These are phyloP conservation scores for Trichoderma hamatum DNA, from an alignment of 2,329 filamentous ascomycete genomes.

Conservation along the genomic window DNA sequence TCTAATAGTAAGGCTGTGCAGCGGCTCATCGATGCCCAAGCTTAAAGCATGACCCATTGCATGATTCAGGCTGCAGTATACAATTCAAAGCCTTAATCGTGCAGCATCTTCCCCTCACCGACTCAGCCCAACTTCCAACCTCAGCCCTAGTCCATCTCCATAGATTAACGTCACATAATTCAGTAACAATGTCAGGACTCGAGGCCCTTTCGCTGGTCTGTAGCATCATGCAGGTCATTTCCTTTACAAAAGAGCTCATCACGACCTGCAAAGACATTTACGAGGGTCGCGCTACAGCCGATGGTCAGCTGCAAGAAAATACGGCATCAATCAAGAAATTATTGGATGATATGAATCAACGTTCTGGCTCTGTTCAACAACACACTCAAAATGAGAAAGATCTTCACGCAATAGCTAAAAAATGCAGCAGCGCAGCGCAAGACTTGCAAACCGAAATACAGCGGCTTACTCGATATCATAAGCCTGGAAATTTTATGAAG, in stretches of 20 bases:
- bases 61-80: too few species aligned
- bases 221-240: conserved; percentile 8
- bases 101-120: too few species aligned
- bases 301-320: neutral
- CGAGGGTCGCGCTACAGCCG: neutral
- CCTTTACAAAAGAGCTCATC: neutral
- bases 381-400: neutral
- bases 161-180: neutral
- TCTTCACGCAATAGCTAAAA: neutral
- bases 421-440: neutral
- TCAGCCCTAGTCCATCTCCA: neutral
- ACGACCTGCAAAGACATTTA: neutral
- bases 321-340: neutral
- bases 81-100: too few species aligned
- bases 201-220: neutral
- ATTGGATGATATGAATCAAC: neutral
- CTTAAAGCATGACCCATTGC: too few species aligned
- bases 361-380: neutral
- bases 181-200: neutral
- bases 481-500: neutral
- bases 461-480: neutral
- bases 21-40: too few species aligned
- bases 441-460: neutral
- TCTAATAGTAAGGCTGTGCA: too few species aligned
- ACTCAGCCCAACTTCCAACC: neutral